Base-by-base conservation (phyloP, 345 rosid species). In the Alliaria petiolata region DNA sequence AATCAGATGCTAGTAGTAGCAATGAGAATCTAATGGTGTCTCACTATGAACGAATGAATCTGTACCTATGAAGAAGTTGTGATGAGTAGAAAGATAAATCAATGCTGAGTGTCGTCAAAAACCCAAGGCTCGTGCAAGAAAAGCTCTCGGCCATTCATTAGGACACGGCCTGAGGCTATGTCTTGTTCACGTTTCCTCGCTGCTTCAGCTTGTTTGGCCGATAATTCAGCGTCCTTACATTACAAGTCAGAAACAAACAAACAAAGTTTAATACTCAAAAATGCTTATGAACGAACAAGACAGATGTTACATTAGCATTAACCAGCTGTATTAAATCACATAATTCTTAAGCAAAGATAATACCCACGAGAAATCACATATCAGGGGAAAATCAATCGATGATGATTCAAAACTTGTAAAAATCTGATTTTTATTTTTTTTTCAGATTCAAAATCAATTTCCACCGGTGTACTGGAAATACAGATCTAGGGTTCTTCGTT, bases 61-160 rank as follows among this genome's bases (percentile, higher is more conserved):
- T 38, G 36, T 71, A 71, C 71, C 77, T 15, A 14, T 36, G 61
- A 50, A 60, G 59, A 55, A 55, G 54, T 16, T 22, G 25, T 1
- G 70, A n/a, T 20, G 39, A 36, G 20, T 0, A 62, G n/a, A n/a
- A n/a, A 72, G 59, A n/a, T n/a, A n/a, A 52, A 62, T 85, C 78
- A 90, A 58, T 83, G 91, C 0, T 11, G 81, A 42, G 76, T 51
- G 74, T 92, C 88, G 64, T 92, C 98, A 47, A 92, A 92, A 40
- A 85, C 90, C 88, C 84, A 81, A 1, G 98, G 98, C 70, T 90
- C 87, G 35, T 82, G 93, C 75, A 79, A 51, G 84, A 90, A 92
- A 70, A 92, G 90, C 84, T 92, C 98, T 11, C 95, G 84, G 13
- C 98, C 98, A 35, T 87, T 92, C 98, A 87, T 90, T 52, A 63